Evolutionary conservation across 805 yeast genomes (phyloP), one percentile per base, ranked within the genome.

Genomic region (Saccharomycopsis fodiens): DNA sequence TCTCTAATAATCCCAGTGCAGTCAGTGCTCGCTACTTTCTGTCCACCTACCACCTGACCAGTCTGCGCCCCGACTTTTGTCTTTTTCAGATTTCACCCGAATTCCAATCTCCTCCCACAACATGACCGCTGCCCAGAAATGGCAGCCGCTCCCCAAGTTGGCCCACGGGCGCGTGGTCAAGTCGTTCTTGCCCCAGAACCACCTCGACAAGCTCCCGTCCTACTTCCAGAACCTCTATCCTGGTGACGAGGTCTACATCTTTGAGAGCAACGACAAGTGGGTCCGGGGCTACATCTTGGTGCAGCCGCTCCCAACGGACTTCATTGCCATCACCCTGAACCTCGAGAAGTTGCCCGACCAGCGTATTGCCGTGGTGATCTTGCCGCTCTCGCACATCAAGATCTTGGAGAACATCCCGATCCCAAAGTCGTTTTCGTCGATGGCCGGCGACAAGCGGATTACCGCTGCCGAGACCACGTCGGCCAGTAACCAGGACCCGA

Each of bases 241-340:
- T 17, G 95, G 95, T 30, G 94, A 85, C 61, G 85, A 81, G 52
- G 78, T 83, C 27, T 84, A 74, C 59, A 66, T 85, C 16, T 83
- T 85, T 57, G 95, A 86, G 58, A 65, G 72, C 40, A 61, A 65
- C 35, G 69, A 69, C 17, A 72, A 72, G 51, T 87, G 95, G 95
- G 86, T 79, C 20, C 70, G 95, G 54, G 95, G 88, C 10, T 86
- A 87, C 60, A 69, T 76, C 3, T 65, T 82, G 30, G 66, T 81
- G 32, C 73, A 78, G 48, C 89, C 94, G 4, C 64, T 78, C 44
- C 91, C 91, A 1, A 70, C 76, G 27, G 86, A 81, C 57, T 82
- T 78, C 60, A 73, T 80, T 31, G 76, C 83, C 12, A 52, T 54
- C 46, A 58, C 64, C 1, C 73, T 77, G 22, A 74, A 76, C 52